Evolutionary conservation across 306 rosid genomes (phyloP).

Genomic region (Dalbergia oliveri): DNA sequence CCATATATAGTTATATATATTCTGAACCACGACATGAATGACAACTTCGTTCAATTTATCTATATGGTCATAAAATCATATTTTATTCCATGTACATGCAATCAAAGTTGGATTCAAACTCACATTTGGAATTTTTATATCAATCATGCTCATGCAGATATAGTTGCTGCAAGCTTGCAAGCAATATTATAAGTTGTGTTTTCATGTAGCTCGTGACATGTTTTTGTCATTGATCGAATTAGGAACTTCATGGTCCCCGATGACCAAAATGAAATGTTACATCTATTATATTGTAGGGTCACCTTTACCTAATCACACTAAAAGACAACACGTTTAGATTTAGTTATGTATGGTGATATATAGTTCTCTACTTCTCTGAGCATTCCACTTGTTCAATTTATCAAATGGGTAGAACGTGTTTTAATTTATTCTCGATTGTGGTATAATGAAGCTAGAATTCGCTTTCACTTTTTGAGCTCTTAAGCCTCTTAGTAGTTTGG

Average conservation of each 20-base stretch:
- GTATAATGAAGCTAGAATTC: background rate
- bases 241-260: constrained; percentile 32
- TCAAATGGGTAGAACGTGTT: constrained; percentile 8
- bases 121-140: constrained; percentile 26
- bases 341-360: background rate
- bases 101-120: constrained; percentile 35
- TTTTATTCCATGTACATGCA: background rate
- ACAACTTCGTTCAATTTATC: background rate
- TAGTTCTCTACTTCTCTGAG: background rate
- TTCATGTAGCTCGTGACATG: constrained; percentile 23
- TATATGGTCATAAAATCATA: background rate
- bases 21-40: constrained; percentile 10
- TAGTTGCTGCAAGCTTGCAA: constrained; percentile 55
- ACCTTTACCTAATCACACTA: constrained; percentile 12
- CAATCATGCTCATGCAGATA: background rate
- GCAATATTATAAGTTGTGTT: constrained; percentile 2
- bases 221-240: constrained; percentile 4
- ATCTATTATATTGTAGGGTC: constrained; percentile 10
- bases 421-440: constrained; percentile 6
- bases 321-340: constrained; percentile 17
- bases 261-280: constrained; percentile 16
- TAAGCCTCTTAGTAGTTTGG: background rate
- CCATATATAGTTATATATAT: background rate
- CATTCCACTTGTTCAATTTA: background rate
- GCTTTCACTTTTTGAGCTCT: background rate